A percentile compares a stretch with the other conserved stretches of the same genome.
These are phyloP conservation scores for Balansia obtecta DNA, from an alignment of 2,329 filamentous ascomycete species.

Conservation along the genomic window DNA sequence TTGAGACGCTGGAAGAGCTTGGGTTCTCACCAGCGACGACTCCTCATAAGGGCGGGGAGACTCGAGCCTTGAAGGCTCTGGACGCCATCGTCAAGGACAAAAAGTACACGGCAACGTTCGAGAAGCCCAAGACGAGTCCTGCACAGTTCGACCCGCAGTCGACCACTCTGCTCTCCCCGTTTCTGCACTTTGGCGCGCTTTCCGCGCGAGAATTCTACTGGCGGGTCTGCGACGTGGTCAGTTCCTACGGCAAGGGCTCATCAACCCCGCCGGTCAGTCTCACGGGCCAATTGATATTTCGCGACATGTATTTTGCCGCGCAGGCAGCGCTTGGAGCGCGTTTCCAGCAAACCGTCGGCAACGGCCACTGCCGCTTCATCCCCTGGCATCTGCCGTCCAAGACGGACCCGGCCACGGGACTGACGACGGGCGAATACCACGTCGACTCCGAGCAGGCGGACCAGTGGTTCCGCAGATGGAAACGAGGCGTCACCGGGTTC, in stretches of 20 bases:
- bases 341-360: conserved; percentile 54
- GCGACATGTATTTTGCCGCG: conserved; percentile 75
- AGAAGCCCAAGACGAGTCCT: conserved; percentile 64
- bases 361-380: conserved; percentile 58
- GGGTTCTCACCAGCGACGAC: conserved; percentile 54
- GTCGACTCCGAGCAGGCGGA: conserved; percentile 52
- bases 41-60: conserved; percentile 60
- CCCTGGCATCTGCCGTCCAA: conserved; percentile 66
- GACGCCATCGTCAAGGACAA: conserved; percentile 46
- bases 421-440: conserved; percentile 47
- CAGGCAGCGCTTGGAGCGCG: conserved; percentile 53
- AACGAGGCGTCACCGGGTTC: conserved; percentile 57
- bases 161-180: conserved; percentile 61
- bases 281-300: conserved; percentile 61
- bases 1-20: conserved; percentile 60
- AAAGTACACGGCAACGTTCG: conserved; percentile 59
- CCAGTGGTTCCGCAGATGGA: conserved; percentile 56
- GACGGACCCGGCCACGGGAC: conserved; percentile 28
- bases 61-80: conserved; percentile 44
- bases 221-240: conserved; percentile 50
- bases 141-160: conserved; percentile 61
- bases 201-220: conserved; percentile 64
- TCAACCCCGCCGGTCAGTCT: conserved; percentile 56
- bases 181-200: conserved; percentile 62
- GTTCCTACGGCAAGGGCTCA: conserved; percentile 40